Base-by-base conservation (phyloP, 805 yeast species). In the Kockiozyma suomiensis region DNA sequence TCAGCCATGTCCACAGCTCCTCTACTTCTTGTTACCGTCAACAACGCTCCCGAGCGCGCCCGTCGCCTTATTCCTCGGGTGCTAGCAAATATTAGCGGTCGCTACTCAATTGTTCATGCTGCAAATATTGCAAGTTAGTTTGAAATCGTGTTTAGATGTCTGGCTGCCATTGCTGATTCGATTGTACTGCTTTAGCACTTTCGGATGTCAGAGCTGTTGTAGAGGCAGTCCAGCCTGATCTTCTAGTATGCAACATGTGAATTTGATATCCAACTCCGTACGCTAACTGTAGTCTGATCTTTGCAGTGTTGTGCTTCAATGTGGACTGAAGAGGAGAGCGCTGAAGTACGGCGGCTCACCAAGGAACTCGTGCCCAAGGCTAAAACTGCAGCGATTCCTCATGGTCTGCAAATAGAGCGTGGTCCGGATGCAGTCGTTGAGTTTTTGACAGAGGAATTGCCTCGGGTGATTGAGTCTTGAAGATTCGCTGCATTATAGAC, bases 1-100 rank as follows among this genome's bases (percentile, higher is more conserved):
- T n/a, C 32, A 38, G 42, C 33, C 21, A 46, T 28, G 37, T 28
- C 37, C 17, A 5, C 33, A 12, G 6, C 15, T 4, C 38, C 50
- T 17, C 25, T 47, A 8, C 50, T 47, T 26, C 78, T 50, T 32
- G 54, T 50, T 2, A 50, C 54, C 2, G 54, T 50, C 25, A 50
- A 50, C 38, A 50, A 35, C 23, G 54, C 47, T 4, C 54, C 54
- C 15, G 54, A 50, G 32, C 45, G 54, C 33, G 54, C 54, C 13
- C 45, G 45, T 26, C 54, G 54, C 15, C 46, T 50, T 2, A 50
- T 50, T 26, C 47, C 47, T 5, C 46, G 45, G 3, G 47, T 41
- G 17, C 19, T 50, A 2, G 47, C 45, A 10, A 41, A 50, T 28
- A 5, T 50, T 5, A 28, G 25, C 23, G 54, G 23, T 19, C 33